A percentile compares a stretch with the other conserved stretches of the same genome.
Conservation (phyloP, 495 filamentous ascomycete genomes). For the Hypoxylon cercidicola region DNA sequence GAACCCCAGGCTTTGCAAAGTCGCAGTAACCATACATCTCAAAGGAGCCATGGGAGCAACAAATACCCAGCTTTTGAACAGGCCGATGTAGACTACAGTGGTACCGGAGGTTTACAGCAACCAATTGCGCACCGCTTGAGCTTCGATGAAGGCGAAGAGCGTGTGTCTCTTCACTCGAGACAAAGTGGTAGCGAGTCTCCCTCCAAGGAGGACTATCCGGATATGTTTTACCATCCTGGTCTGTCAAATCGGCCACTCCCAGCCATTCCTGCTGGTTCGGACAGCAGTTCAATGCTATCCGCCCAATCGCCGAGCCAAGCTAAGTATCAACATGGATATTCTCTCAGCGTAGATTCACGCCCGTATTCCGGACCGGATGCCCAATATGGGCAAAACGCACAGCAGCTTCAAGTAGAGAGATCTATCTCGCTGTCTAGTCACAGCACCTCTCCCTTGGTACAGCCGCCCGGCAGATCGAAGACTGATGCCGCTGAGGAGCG, state of each 20-base stretch:
- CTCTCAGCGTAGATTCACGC: slow-evolving; percentile 53
- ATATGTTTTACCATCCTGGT: slow-evolving; percentile 94
- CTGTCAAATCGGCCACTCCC: slow-evolving; percentile 78
- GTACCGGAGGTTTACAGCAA: slow-evolving; percentile 84
- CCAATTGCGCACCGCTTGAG: slow-evolving; percentile 78
- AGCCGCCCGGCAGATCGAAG: slow-evolving; percentile 87
- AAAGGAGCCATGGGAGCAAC: slow-evolving; percentile 52
- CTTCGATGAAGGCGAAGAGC: slow-evolving; percentile 94
- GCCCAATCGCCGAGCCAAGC: slow-evolving; percentile 47
- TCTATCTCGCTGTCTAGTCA: slow-evolving; percentile 86
- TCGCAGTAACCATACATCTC: slow-evolving; percentile 45
- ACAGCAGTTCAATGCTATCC: slow-evolving; percentile 53
- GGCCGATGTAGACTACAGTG: slow-evolving; percentile 73
- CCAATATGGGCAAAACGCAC: slow-evolving; percentile 49
- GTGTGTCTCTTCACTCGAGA: slow-evolving; percentile 60
- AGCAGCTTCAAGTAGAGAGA: slow-evolving; percentile 73
- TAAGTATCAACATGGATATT: slow-evolving; percentile 52
- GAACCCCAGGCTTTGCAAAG: slow-evolving; percentile 48
- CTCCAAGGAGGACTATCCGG: slow-evolving; percentile 74
- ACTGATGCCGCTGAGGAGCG: slow-evolving; percentile 84
- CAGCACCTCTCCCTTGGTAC: slow-evolving; percentile 79
- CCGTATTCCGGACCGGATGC: slow-evolving; percentile 48
- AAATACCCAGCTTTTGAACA: slow-evolving; percentile 52
- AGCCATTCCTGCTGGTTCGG: slow-evolving; percentile 72
- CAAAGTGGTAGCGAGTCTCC: slow-evolving; percentile 67